Evolutionary conservation across 2,329 filamentous ascomycete species (phyloP).

Genomic region (Nemania diffusa): DNA sequence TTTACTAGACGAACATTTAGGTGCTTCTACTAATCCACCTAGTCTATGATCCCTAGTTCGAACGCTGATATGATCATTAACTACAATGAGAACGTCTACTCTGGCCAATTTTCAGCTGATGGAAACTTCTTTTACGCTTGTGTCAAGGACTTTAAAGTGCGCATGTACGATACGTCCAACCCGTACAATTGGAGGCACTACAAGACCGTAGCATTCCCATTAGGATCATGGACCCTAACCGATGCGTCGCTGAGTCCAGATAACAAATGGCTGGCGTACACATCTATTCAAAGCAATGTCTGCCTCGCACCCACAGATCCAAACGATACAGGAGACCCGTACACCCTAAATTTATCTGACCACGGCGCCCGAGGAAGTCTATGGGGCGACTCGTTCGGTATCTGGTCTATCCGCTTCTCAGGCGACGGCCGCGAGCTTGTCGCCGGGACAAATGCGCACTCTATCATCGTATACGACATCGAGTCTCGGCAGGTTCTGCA

Average conservation of each 20-base stretch:
- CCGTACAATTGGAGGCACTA: constrained; percentile 96
- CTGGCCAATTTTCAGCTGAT: constrained; percentile 95
- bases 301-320: constrained; percentile 90
- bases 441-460: constrained; percentile 82
- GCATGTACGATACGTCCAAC: constrained; percentile 97
- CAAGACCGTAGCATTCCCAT: constrained; percentile 86
- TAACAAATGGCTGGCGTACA: constrained; percentile 91
- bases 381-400: constrained; percentile 63
- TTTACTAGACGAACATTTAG: not conserved
- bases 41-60: constrained; percentile 81
- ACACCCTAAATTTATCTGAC: constrained; percentile 77
- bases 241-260: constrained; percentile 92
- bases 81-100: constrained; percentile 87
- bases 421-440: constrained; percentile 92
- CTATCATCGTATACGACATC: constrained; percentile 91
- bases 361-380: constrained; percentile 43
- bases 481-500: constrained; percentile 81
- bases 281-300: constrained; percentile 84
- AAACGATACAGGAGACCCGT: constrained; percentile 81
- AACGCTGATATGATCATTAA: constrained; percentile 88
- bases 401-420: constrained; percentile 93
- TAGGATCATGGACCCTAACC: constrained; percentile 94
- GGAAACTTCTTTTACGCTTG: constrained; percentile 97
- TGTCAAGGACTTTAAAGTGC: constrained; percentile 90
- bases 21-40: constrained; percentile 34